Percentiles rank a stretch among this genome's conserved stretches.
These are phyloP conservation scores for Diaporthe aspalathi DNA, from an alignment of 2,329 filamentous ascomycete genomes.

Conservation along the genomic window DNA sequence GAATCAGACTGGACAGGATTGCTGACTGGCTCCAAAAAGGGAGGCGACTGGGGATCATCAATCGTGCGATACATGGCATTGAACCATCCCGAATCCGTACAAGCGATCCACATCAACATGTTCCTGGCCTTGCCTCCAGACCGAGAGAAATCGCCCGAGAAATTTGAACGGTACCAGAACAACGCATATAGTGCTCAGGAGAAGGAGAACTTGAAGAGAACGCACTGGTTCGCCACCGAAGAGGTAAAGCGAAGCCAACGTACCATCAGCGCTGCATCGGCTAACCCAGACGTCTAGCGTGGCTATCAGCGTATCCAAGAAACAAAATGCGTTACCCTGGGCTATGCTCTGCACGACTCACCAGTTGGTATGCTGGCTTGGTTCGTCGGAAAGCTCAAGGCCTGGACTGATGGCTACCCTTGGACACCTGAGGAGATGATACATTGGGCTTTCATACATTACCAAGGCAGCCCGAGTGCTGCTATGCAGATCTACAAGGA, in stretches of 20 bases:
- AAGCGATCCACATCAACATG: not conserved
- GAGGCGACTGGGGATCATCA: not conserved
- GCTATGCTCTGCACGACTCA: not conserved
- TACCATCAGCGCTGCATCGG: not conserved
- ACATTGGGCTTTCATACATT: not conserved
- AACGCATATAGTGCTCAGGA: not conserved
- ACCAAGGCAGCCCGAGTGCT: not conserved
- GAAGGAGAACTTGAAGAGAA: not conserved
- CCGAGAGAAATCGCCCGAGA: not conserved
- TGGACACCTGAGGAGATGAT: not conserved
- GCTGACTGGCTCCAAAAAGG: not conserved
- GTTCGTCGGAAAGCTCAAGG: not conserved
- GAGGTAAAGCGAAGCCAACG: not conserved
- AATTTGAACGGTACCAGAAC: not conserved
- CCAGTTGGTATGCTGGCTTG: not conserved
- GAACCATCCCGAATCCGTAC: not conserved
- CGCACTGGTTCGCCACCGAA: not conserved
- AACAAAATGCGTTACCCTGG: not conserved
- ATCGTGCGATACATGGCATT: not conserved
- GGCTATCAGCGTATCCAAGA: not conserved
- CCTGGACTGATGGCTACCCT: not conserved
- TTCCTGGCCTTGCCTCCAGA: not conserved
- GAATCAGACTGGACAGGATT: no score
- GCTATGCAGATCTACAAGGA: not conserved
- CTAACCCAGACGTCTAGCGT: not conserved